phyloP scores from a whole-genome alignment of 2,329 filamentous ascomycete genomes.

The Exserohilum turcica region DNA sequence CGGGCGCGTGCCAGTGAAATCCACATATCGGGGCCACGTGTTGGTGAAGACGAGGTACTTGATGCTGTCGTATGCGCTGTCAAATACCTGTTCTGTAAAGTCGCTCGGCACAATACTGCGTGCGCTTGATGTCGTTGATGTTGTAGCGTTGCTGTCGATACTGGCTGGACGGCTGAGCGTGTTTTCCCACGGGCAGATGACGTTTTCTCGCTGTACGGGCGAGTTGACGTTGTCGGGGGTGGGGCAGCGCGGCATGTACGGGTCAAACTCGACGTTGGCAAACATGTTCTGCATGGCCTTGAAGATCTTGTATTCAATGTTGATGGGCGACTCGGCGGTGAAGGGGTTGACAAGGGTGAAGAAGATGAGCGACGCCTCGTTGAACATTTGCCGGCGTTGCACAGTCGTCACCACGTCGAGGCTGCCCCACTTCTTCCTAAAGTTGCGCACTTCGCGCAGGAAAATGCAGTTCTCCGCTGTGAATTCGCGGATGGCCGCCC shows the following conservation, averaged over 20 bases:
- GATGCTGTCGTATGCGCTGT: conserved; percentile 45
- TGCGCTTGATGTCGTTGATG: conserved; percentile 30
- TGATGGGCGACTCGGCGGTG: conserved; percentile 46
- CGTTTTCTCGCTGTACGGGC: conserved; percentile 36
- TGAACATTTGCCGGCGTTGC: conserved; percentile 46
- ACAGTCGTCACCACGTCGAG: conserved; percentile 35
- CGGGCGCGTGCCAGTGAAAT: conserved; percentile 30
- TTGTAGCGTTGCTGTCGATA: conserved; percentile 35
- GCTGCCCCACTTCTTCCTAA: conserved; percentile 42
- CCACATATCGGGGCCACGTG: conserved; percentile 46
- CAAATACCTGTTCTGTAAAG: conserved; percentile 43
- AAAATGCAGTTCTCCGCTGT: conserved; percentile 48
- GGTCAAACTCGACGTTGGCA: conserved; percentile 43
- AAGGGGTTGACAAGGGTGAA: conserved; percentile 47
- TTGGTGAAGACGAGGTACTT: conserved; percentile 48
- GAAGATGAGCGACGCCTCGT: conserved; percentile 46
- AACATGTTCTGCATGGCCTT: conserved; percentile 41
- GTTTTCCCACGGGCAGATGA: conserved; percentile 48
- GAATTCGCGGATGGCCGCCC: conserved; percentile 45
- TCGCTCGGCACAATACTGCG: conserved; percentile 41
- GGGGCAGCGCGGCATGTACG: conserved; percentile 37
- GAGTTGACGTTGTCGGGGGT: conserved; percentile 33
- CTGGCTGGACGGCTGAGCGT: conserved; percentile 40
- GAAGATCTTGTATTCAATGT: conserved; percentile 49
- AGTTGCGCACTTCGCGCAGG: conserved; percentile 47